Evolutionary conservation across 176 grass and related monocot species (phyloP), one percentile per base, ranked within the genome.

Genomic region (Olyra latifolia): DNA sequence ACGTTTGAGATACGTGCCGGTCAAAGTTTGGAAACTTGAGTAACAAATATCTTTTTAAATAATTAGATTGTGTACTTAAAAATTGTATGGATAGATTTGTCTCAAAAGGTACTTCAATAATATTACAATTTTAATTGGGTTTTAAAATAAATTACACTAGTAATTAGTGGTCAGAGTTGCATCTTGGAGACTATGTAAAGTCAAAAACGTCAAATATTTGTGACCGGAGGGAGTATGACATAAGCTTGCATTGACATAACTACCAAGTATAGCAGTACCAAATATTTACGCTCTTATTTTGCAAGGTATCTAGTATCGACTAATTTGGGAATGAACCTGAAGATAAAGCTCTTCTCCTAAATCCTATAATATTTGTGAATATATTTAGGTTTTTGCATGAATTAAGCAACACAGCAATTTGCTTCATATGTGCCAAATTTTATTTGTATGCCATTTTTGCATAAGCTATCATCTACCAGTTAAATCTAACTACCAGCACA

Each of bases 401-500:
- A 71, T 50, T 63, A 30, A 39, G 20, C 23, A 72, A 42, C 49
- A 40, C 76, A 32, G 35, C 17, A 22, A 79, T 71, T 24, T 72
- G 54, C 5, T 68, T 16, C 65, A 44, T 78, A 58, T 77, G 41
- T 74, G n/a, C 62, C 77, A 77, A 77, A 60, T 78, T 41, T 28
- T 49, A 38, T 78, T 5, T 65, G 74, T 28, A 65, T 78, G 42
- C 22, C 52, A 53, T 40, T 53, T 74, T 72, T 53, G 11, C 47
- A 66, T 43, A n/a, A 71, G 30, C 60, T 35, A 63, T 77, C 27
- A 46, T 77, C 56, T 82, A 32, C 32, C 47, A 24, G 17, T 54
- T 29, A 75, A 80, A 75, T 74, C 81, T 89, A 61, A 89, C 45
- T 71, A 62, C 19, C 24, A 69, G 20, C 15, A 17, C 42, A 80